phyloP scores from a whole-genome alignment of 1,284 basidiomycete species.

The Phellinidium pouzarii region DNA sequence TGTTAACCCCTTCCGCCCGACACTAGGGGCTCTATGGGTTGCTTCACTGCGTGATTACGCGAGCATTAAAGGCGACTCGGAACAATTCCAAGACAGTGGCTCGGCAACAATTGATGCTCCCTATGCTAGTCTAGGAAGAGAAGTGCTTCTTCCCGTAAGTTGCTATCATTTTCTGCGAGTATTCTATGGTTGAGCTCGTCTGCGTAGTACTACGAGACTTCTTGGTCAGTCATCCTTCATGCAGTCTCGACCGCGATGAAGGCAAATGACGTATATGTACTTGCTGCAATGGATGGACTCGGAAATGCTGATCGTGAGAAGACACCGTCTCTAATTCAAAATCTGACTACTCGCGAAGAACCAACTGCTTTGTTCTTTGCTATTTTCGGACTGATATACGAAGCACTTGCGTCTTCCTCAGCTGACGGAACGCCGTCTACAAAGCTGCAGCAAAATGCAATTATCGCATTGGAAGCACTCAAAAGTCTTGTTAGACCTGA shows the following conservation, averaged over 20 bases:
- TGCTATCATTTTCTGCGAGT: not conserved
- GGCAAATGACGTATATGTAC: constrained; percentile 57
- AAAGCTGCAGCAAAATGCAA: constrained; percentile 40
- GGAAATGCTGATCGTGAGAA: constrained; percentile 31
- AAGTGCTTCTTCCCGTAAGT: constrained; percentile 83
- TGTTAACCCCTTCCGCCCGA: constrained; percentile 72
- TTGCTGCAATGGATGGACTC: constrained; percentile 79
- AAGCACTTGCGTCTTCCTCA: constrained; percentile 72
- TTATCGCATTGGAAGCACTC: constrained; percentile 73
- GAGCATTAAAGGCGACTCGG: constrained; percentile 82
- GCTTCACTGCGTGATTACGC: constrained; percentile 89
- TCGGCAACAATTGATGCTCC: constrained; percentile 73
- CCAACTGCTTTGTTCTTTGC: constrained; percentile 83
- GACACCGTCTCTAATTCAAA: constrained; percentile 23
- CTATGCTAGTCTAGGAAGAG: constrained; percentile 83
- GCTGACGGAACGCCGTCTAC: constrained; percentile 43
- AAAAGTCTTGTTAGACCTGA: constrained; percentile 72
- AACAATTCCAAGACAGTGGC: constrained; percentile 66
- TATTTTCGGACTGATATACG: constrained; percentile 89
- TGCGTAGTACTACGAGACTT: constrained; percentile 79
- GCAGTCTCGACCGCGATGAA: constrained; percentile 83
- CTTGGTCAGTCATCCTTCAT: constrained; percentile 82
- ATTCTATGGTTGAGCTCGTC: not conserved
- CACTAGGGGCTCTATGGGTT: constrained; percentile 84
- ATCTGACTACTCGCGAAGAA: constrained; percentile 45